These are phyloP conservation scores for Gossypioides kirkii DNA, from an alignment of 345 rosid species.

Conservation along the genomic window DNA sequence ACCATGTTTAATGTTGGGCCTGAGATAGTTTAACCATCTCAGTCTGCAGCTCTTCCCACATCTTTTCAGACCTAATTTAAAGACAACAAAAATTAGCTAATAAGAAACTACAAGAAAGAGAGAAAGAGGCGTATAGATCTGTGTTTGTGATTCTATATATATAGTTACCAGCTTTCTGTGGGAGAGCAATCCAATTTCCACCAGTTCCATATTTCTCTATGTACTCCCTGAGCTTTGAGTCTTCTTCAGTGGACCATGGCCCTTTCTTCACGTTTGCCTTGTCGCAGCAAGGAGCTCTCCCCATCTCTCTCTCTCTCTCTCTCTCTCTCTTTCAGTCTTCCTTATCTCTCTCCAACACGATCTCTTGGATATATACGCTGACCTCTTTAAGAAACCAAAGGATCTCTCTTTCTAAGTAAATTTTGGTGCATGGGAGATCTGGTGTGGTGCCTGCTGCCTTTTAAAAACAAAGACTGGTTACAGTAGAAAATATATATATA, in stretches of 20 bases:
- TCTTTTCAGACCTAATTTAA: conserved; percentile 63
- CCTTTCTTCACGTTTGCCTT: conserved; percentile 94
- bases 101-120: neutral
- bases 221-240: conserved; percentile 75
- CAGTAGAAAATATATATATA: neutral
- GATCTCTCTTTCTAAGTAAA: conserved; percentile 19
- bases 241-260: conserved; percentile 98
- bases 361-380: conserved; percentile 17
- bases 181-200: conserved; percentile 93
- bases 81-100: conserved; percentile 13
- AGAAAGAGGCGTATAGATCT: neutral
- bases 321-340: too few relatives aligned
- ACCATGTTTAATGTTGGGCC: conserved; percentile 94
- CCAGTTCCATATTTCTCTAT: conserved; percentile 81
- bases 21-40: conserved; percentile 92
- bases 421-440: conserved; percentile 5
- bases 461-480: conserved; percentile 20
- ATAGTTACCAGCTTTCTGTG: conserved; percentile 66
- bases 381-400: conserved; percentile 16
- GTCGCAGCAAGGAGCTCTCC: conserved; percentile 97
- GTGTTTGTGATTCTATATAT: neutral
- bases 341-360: neutral
- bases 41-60: conserved; percentile 95
- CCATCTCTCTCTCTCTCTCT: conserved; percentile 40
- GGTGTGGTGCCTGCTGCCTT: conserved; percentile 5